Evolutionary conservation across 495 filamentous ascomycete species (phyloP).

Genomic region (Pseudevernia furfuracea): DNA sequence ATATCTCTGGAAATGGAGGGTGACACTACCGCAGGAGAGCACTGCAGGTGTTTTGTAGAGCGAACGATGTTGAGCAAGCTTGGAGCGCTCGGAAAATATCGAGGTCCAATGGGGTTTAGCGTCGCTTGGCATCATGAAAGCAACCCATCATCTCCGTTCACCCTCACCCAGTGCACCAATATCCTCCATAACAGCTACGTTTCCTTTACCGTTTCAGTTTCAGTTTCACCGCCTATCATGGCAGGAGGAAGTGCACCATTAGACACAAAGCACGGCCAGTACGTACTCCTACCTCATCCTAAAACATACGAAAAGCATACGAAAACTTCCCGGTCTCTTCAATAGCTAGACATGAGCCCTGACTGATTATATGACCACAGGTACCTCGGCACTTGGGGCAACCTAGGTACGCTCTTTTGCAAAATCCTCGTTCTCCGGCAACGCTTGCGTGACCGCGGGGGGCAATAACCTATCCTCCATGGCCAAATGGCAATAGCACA

Average conservation of each 20-base stretch:
- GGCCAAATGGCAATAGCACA: neutral
- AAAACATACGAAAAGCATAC: neutral
- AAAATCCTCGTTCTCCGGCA: neutral
- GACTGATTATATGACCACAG: conserved; percentile 43
- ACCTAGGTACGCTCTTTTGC: conserved; percentile 58
- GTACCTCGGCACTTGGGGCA: conserved; percentile 79
- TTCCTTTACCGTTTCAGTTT: conserved; percentile 29
- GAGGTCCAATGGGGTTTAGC: conserved; percentile 41
- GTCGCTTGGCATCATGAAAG: conserved; percentile 11
- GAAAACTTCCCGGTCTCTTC: neutral
- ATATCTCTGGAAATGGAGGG: neutral
- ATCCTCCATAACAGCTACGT: conserved; percentile 18
- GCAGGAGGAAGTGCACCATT: conserved; percentile 52
- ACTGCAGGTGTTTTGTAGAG: neutral
- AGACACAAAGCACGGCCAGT: conserved; percentile 63
- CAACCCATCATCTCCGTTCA: neutral
- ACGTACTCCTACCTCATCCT: conserved; percentile 37
- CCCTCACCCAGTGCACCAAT: neutral
- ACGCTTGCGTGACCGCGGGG: neutral
- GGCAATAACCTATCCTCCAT: conserved; percentile 7
- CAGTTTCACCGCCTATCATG: conserved; percentile 50
- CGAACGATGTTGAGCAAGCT: conserved; percentile 17
- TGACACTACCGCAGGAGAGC: neutral
- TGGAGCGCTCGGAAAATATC: conserved; percentile 27
- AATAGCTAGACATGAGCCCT: neutral